Percentiles rank a stretch among this genome's conserved stretches.
These are phyloP conservation scores for Neostapfia colusana DNA, from an alignment of 176 grass and related monocot genomes.

Conservation along the genomic window DNA sequence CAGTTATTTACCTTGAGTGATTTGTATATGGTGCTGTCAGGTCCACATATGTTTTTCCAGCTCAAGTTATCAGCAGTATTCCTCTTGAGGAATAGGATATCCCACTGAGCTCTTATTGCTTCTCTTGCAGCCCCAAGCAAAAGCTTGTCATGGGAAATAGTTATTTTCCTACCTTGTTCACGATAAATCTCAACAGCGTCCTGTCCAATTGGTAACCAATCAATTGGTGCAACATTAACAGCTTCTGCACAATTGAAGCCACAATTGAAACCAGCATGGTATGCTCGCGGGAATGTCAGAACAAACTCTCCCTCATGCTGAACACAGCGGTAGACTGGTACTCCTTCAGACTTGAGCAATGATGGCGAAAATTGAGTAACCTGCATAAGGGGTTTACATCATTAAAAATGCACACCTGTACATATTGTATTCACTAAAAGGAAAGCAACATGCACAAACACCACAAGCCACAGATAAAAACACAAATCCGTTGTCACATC, in stretches of 20 bases:
- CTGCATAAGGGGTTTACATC: constrained; percentile 36
- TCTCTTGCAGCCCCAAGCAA: constrained; percentile 75
- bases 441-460: constrained; percentile 1
- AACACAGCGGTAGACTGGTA: constrained; percentile 71
- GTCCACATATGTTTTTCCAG: constrained; percentile 62
- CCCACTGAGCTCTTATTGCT: constrained; percentile 76
- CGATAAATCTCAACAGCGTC: constrained; percentile 75
- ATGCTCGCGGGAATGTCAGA: constrained; percentile 75
- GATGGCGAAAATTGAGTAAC: constrained; percentile 88
- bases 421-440: neutral
- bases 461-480: neutral
- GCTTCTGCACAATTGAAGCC: constrained; percentile 95
- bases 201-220: constrained; percentile 85
- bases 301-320: constrained; percentile 76
- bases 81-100: constrained; percentile 56
- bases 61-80: constrained; percentile 55
- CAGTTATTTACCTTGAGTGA: constrained; percentile 63
- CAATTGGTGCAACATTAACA: constrained; percentile 83
- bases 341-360: constrained; percentile 66
- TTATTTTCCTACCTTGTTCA: constrained; percentile 60
- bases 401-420: neutral
- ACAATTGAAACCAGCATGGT: constrained; percentile 87
- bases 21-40: constrained; percentile 53
- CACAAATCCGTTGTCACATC: neutral
- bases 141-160: constrained; percentile 86